Conservation (phyloP, 2,329 filamentous ascomycete genomes). For the Cordyceps cateniannulata region DNA sequence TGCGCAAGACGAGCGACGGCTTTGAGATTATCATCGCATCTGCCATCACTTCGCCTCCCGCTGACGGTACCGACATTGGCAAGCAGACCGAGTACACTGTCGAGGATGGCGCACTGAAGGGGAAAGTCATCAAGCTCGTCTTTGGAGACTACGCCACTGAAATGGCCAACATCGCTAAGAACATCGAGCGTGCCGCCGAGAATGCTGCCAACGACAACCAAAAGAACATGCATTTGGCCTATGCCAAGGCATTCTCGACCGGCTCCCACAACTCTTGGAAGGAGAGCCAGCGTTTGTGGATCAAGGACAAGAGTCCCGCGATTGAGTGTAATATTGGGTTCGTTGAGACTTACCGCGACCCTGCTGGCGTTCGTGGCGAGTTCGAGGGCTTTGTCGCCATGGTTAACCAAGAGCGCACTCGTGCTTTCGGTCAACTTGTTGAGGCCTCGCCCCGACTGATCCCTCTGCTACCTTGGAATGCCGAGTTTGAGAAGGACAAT, state of each 20-base stretch:
- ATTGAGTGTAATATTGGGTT: conserved; percentile 80
- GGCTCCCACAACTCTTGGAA: conserved; percentile 75
- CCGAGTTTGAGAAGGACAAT: conserved; percentile 91
- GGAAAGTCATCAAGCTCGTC: conserved; percentile 62
- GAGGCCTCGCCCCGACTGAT: conserved; percentile 76
- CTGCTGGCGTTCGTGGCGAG: conserved; percentile 72
- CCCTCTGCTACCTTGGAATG: conserved; percentile 79
- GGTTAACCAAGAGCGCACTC: conserved; percentile 86
- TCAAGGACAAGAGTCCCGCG: conserved; percentile 72
- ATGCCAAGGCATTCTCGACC: conserved; percentile 66
- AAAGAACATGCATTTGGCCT: conserved; percentile 65
- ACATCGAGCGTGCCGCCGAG: conserved; percentile 60
- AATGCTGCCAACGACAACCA: conserved; percentile 69
- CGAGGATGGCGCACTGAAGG: conserved; percentile 52
- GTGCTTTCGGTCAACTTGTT: conserved; percentile 80
- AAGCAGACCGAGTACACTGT: conserved; percentile 56
- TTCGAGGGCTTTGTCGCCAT: conserved; percentile 82
- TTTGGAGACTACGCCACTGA: conserved; percentile 70
- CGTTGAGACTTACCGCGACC: conserved; percentile 80
- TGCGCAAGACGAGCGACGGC: conserved; percentile 59
- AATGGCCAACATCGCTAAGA: conserved; percentile 62
- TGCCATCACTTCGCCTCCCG: conserved; percentile 52
- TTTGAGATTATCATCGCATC: conserved; percentile 74
- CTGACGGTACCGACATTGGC: conserved; percentile 61
- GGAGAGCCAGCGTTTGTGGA: conserved; percentile 74